Percentiles rank a stretch among this genome's conserved stretches.
Evolutionary conservation across 257 asterid species (phyloP).

Genomic region (Nicotiana undulata): DNA sequence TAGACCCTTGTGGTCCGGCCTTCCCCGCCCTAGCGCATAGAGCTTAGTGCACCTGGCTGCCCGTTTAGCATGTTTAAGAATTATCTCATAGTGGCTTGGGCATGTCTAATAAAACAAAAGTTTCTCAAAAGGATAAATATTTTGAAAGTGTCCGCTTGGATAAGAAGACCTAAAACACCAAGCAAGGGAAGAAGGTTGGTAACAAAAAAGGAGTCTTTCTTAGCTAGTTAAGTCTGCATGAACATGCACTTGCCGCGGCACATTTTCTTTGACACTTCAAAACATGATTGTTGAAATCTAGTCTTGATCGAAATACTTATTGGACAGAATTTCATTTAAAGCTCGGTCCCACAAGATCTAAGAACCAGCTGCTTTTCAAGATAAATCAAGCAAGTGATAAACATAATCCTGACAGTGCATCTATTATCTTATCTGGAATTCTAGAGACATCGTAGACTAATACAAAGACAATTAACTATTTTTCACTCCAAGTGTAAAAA

Average conservation of each 20-base stretch:
- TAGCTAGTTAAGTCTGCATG: background rate
- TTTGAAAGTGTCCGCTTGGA: background rate
- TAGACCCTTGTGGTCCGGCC: too few relatives aligned
- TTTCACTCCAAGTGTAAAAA: background rate
- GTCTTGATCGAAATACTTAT: background rate
- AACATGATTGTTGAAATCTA: background rate
- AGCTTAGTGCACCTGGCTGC: too few relatives aligned
- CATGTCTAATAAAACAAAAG: background rate
- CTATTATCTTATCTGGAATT: background rate
- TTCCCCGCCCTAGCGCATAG: too few relatives aligned
- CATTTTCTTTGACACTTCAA: background rate
- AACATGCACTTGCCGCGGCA: background rate
- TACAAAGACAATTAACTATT: background rate
- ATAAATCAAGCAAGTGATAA: background rate
- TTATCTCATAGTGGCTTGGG: background rate
- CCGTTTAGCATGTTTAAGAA: background rate
- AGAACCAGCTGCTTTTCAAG: background rate
- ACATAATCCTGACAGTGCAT: background rate
- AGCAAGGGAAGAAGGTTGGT: background rate
- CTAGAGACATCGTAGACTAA: background rate
- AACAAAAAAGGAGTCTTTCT: background rate
- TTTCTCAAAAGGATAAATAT: background rate
- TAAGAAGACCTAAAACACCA: constrained; percentile 8
- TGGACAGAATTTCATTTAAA: background rate
- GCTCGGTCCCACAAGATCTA: background rate